These are phyloP conservation scores for Corymbia citriodora DNA, from an alignment of 441 rosid species.

Conservation along the genomic window DNA sequence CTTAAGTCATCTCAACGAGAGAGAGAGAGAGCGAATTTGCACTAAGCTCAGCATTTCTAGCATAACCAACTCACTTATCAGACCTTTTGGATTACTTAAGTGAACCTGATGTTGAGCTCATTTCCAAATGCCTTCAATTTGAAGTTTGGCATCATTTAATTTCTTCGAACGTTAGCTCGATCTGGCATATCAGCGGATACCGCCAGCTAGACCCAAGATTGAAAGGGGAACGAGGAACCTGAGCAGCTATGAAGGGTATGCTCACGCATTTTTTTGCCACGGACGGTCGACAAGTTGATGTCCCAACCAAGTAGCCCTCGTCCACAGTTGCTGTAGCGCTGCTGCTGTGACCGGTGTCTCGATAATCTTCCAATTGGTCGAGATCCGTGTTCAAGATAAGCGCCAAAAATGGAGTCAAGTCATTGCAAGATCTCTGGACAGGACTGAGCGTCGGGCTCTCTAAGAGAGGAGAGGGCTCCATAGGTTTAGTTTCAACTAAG, in stretches of 20 bases:
- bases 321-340: not conserved
- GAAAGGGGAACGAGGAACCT: not conserved
- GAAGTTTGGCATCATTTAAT: not conserved
- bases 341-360: not conserved
- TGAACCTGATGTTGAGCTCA: not conserved
- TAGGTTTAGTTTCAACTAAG: not conserved
- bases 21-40: not conserved
- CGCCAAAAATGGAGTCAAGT: not conserved
- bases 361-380: not conserved
- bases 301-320: not conserved
- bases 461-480: not conserved
- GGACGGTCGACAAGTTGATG: not conserved
- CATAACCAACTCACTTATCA: not conserved
- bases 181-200: not conserved
- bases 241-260: not conserved
- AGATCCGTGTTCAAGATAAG: not conserved
- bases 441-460: not conserved
- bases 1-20: not conserved
- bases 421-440: not conserved
- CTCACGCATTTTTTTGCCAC: not conserved
- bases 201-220: not conserved
- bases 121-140: not conserved
- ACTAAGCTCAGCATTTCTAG: not conserved
- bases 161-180: not conserved
- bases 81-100: not conserved